Evolutionary conservation across 2,329 filamentous ascomycete genomes (phyloP), one percentile per base, ranked within the genome.

Genomic region (Thielaviopsis ethacetica): DNA sequence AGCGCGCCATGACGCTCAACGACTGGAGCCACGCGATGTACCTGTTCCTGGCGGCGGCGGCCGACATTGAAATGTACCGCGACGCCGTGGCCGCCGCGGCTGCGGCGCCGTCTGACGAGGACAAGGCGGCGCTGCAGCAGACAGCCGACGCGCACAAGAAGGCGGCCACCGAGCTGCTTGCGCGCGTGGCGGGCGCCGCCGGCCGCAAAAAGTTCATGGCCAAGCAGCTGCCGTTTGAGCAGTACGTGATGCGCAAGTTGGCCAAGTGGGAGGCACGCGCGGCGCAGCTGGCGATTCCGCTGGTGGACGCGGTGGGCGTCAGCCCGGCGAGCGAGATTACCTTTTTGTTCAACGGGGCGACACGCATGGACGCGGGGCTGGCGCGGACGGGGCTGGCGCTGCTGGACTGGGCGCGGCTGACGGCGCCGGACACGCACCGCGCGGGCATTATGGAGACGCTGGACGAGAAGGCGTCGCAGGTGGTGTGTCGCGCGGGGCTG

Each of bases 131-230:
- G 6, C 30, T 34, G 30, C 30, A 10, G 30, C 30, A 34, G 7
- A 34, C 3, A 12, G 82, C 83, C 0, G 70, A 72, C 10, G 68
- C 72, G 51, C 78, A 84, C 63, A 86, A 84, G 64, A 71, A 73
- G 58, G 77, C 79, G 62, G 86, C 90, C 0, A 82, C 84, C 56
- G 79, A 86, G 59, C 79, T 85, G 55, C 75, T 96, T 63, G 77
- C 80, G 49, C 86, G 84, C 66, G 87, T 85, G 0, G 85, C 87
- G 0, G 76, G 80, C 0, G 77, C 88, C 55, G 84, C 86, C 0
- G 91, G 91, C 47, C 90, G 87, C 72, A 95, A 95, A 72, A 83
- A 82, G 49, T 88, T 98, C 69, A 88, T 97, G 85, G 86, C 88
- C 0, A 82, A 85, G 22, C 88, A 94, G 66, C 75, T 97, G 12